phyloP scores from a whole-genome alignment of 192 early-diverging fungal genomes.

The Coemansia sp. region DNA sequence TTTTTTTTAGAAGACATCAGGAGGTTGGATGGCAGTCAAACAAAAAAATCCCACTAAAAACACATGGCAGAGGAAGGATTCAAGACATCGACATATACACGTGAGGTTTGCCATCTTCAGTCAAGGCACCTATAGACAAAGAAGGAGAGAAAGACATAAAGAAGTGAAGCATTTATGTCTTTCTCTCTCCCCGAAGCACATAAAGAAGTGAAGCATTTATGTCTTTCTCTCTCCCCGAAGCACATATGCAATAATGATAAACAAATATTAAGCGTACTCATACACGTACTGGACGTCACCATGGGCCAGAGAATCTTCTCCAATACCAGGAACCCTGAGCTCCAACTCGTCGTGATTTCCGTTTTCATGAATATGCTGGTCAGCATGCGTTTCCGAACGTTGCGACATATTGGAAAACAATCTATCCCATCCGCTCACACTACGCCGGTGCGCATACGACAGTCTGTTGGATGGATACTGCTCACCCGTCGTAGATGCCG shows the following conservation, averaged over 20 bases:
- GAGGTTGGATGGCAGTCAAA: neutral
- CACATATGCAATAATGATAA: neutral
- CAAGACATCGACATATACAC: neutral
- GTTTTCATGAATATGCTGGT: slow-evolving; percentile 16
- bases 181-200: neutral
- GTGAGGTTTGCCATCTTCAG: neutral
- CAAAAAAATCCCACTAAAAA: no score
- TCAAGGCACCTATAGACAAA: neutral
- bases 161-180: neutral
- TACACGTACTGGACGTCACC: slow-evolving; percentile 56
- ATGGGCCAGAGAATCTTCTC: slow-evolving; percentile 40
- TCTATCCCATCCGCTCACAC: slow-evolving; percentile 51
- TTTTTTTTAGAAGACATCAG: neutral
- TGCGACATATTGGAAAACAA: slow-evolving; percentile 41
- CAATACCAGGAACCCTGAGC: slow-evolving; percentile 35
- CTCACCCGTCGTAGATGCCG: slow-evolving; percentile 26
- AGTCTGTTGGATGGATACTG: slow-evolving; percentile 28
- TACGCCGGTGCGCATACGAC: slow-evolving; percentile 49
- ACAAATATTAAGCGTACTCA: slow-evolving; percentile 34
- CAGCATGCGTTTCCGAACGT: slow-evolving; percentile 26
- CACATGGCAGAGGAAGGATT: neutral
- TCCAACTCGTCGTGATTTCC: slow-evolving; percentile 13
- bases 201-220: neutral
- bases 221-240: neutral
- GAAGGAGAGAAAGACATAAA: neutral